phyloP scores from a whole-genome alignment of 2,329 filamentous ascomycete genomes.

The Aspergillus thermomutatus region DNA sequence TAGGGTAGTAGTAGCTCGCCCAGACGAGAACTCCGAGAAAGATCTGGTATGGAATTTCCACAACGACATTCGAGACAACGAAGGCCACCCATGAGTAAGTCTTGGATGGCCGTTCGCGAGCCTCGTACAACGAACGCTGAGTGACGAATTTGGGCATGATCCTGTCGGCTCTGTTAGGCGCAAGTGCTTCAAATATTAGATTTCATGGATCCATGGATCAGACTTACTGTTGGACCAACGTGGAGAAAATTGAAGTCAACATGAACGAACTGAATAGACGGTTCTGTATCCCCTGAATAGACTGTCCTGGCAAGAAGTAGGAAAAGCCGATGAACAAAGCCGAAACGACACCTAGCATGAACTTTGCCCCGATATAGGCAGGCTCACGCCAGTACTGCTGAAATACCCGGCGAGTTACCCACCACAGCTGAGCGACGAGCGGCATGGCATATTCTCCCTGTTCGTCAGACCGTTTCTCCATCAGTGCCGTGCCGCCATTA shows the following conservation, averaged over 20 bases:
- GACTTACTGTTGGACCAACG: conserved; percentile 38
- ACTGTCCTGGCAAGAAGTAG: conserved; percentile 71
- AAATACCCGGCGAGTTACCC: conserved; percentile 71
- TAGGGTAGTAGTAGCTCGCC: conserved; percentile 81
- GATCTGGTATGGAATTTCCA: conserved; percentile 78
- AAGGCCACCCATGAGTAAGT: conserved; percentile 72
- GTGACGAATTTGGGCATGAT: conserved; percentile 59
- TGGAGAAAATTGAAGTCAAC: conserved; percentile 73
- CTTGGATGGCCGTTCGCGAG: conserved; percentile 61
- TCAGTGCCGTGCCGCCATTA: conserved; percentile 7
- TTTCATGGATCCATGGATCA: no score
- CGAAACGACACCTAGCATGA: conserved; percentile 60
- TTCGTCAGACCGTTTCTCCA: conserved; percentile 48
- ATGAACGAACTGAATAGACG: conserved; percentile 90
- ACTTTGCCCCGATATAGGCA: conserved; percentile 78
- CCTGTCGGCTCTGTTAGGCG: neutral
- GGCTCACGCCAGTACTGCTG: conserved; percentile 37
- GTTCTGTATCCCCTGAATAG: conserved; percentile 77
- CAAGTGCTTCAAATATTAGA: no score
- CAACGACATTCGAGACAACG: conserved; percentile 65
- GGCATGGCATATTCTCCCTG: conserved; percentile 73
- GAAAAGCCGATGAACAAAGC: conserved; percentile 79
- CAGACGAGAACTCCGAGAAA: conserved; percentile 71
- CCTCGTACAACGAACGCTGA: conserved; percentile 57
- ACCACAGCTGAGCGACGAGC: conserved; percentile 62